Conservation (phyloP, 2,329 filamentous ascomycete genomes). For the Botrytis elliptica region DNA sequence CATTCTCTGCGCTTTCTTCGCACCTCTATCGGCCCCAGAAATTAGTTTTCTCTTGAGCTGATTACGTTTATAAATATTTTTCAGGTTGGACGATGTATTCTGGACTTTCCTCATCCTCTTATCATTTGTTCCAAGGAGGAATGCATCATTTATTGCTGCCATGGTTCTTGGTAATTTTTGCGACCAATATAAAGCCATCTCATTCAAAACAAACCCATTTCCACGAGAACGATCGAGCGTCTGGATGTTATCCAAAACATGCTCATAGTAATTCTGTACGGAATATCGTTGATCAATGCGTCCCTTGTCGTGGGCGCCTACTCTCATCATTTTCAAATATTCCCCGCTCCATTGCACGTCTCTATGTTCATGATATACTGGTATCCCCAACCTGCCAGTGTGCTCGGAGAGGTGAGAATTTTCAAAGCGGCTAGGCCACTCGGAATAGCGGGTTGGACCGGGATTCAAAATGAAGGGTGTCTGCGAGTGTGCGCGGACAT, state of each 20-base stretch:
- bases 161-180: background rate
- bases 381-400: background rate
- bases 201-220: background rate
- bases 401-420: background rate
- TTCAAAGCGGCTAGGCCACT: background rate
- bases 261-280: background rate
- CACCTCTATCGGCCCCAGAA: fast-evolving
- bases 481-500: background rate
- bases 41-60: background rate
- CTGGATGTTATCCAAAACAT: too few species aligned
- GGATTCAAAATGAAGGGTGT: background rate
- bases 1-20: fast-evolving
- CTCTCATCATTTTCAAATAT: background rate
- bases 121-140: background rate
- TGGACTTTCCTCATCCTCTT: background rate
- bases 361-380: background rate
- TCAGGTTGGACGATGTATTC: background rate
- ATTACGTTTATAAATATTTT: background rate
- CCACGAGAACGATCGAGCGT: background rate
- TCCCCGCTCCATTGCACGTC: background rate
- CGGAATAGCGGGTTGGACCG: background rate
- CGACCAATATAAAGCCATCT: background rate
- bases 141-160: too few species aligned
- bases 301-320: fast-evolving
- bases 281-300: background rate